Base-by-base conservation (phyloP, 2,329 filamentous ascomycete genomes). In the Exophiala lecanii-corni region DNA sequence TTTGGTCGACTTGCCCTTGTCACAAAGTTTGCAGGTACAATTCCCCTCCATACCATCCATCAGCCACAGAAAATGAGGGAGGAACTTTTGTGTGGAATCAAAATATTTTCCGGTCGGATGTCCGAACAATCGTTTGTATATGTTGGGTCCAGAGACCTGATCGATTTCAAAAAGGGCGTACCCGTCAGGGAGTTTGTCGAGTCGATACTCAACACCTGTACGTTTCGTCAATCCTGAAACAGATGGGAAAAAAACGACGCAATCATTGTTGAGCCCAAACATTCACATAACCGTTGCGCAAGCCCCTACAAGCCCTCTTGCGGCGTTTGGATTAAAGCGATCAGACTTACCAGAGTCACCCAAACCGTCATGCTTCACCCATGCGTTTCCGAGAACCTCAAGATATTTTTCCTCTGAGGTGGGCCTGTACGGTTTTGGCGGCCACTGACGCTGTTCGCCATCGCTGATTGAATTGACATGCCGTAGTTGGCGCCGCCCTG, bases 91-190 rank as follows among this genome's bases (percentile, higher is more conserved):
- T 0, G 72, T 67, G 0, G 78, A 81, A 34, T 77, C 69, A 43
- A 75, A 81, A 12, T 59, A 62, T 36, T 63, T 62, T 5, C 69
- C 68, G 5, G 61, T 59, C 0, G 75, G 76, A 56, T 82, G 76
- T 0, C 79, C 79, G 42, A 68, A 81, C 0, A 81, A 60, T 42
- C 74, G 79, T 37, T 71, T 69, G 56, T 81, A 78, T 6, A 69
- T 54, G 57, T 75, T 58, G 15, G 49, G 53, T 47, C 40, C 60
- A 2, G 54, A 64, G 2, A 55, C 55, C n/a, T 76, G 67, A 1
- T 68, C 61, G 18, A 70, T 67, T 36, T 77, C 68, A 53, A 70
- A 74, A 0, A 79, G 55, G 0, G 60, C 62, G 55, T 78, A 82
- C 2, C 76, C 76, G 3, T 67, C 57, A 2, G 79, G 79, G 1